Percentiles rank a stretch among this genome's conserved stretches.
phyloP scores from a whole-genome alignment of 163 green algal species.

The Chlamydomonas reinhardtii region DNA sequence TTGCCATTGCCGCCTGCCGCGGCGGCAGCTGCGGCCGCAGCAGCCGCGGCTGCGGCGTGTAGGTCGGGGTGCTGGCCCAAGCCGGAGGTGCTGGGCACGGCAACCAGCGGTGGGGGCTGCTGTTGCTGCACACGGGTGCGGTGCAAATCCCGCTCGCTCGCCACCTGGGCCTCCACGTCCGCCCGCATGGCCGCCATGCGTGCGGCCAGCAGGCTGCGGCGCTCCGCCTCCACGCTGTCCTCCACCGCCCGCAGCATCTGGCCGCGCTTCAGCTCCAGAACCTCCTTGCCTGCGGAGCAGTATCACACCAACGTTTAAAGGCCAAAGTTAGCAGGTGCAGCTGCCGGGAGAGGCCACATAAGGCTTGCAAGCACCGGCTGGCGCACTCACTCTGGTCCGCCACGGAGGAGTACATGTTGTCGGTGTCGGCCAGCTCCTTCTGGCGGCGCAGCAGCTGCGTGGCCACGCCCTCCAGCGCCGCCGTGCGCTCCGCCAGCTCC shows the following conservation, averaged over 20 bases:
- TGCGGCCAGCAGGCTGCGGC: conserved; percentile 14
- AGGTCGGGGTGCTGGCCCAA: neutral
- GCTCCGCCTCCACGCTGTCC: conserved; percentile 43
- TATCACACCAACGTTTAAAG: too few relatives aligned
- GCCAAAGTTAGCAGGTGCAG: too few relatives aligned
- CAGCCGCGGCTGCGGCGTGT: neutral
- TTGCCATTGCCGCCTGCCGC: too few relatives aligned
- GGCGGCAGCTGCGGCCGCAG: neutral
- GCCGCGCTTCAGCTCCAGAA: conserved; percentile 48
- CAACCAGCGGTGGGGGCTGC: neutral
- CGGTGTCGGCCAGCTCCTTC: conserved; percentile 46
- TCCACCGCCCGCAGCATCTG: conserved; percentile 49
- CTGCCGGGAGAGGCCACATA: neutral
- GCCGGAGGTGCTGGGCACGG: neutral
- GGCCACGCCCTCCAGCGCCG: conserved; percentile 39
- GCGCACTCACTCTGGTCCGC: conserved; percentile 28
- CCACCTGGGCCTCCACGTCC: conserved; percentile 44
- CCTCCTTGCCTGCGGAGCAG: conserved; percentile 20
- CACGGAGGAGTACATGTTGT: conserved; percentile 27
- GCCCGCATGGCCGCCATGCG: conserved; percentile 33
- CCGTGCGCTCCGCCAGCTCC: conserved; percentile 32
- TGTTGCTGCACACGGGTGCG: conserved; percentile 5
- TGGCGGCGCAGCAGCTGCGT: conserved; percentile 45
- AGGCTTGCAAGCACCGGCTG: neutral
- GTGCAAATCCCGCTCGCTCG: conserved; percentile 35